Evolutionary conservation across 495 filamentous ascomycete species (phyloP).

Genomic region (Aspergillus incahuasiensis): DNA sequence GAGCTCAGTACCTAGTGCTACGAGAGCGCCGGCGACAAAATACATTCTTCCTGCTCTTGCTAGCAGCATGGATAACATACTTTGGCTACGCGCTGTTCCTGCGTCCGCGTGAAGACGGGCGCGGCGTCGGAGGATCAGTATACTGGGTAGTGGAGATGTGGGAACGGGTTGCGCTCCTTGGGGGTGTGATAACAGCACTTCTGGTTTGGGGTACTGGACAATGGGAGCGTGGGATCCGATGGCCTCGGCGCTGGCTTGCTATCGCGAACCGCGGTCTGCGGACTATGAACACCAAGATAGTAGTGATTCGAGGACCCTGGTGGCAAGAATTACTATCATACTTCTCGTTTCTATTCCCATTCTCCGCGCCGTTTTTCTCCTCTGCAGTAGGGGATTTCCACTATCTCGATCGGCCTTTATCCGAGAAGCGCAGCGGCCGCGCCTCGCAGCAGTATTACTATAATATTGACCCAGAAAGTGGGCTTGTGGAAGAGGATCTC

Average conservation of each 20-base stretch:
- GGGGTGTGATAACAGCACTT: conserved; percentile 74
- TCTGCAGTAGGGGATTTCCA: conserved; percentile 61
- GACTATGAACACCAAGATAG: conserved; percentile 91
- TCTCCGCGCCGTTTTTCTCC: conserved; percentile 60
- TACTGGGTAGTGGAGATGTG: conserved; percentile 92
- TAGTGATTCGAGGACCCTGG: conserved; percentile 79
- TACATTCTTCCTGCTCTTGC: conserved; percentile 84
- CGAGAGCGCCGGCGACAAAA: conserved; percentile 86
- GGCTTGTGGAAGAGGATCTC: conserved; percentile 68
- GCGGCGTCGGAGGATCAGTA: conserved; percentile 82
- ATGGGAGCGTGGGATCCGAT: conserved; percentile 91
- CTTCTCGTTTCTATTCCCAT: conserved; percentile 70
- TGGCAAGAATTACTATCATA: conserved; percentile 70
- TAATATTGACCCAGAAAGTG: conserved; percentile 53
- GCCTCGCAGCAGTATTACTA: conserved; percentile 39
- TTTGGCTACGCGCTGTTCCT: conserved; percentile 87
- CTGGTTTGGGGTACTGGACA: conserved; percentile 91
- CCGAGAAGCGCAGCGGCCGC: conserved; percentile 39
- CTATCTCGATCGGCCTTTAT: conserved; percentile 53
- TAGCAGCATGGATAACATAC: conserved; percentile 71
- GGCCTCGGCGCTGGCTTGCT: conserved; percentile 87
- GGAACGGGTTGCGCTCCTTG: conserved; percentile 83
- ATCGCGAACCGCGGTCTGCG: conserved; percentile 85
- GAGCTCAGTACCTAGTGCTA: conserved; percentile 85
- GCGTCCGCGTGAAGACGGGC: conserved; percentile 84